Base-by-base conservation (phyloP, 1,139 yeast genomes). In the Candida sp. region DNA sequence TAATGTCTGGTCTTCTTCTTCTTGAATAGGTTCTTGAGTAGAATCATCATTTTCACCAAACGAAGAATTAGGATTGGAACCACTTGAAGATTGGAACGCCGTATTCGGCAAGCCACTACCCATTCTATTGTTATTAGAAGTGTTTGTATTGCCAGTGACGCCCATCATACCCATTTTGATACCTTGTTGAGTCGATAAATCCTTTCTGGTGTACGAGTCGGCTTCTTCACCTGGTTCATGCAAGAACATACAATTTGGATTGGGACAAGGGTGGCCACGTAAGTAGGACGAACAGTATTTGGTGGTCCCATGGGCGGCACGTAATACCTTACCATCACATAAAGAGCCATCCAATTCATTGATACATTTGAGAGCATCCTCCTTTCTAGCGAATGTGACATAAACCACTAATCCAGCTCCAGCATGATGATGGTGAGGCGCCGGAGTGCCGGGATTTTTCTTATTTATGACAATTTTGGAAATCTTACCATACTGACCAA, bases 181-280 rank as follows among this genome's bases (percentile, higher is more conserved):
- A 52, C 83, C 82, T 57, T 87, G 90, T 60, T 87, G 87, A 12
- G 95, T 87, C 11, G 91, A 84, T 60, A 90, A 75, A 60, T 91
- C 97, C 61, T 91, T 95, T 65, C 97, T 83, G 30, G 97, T 88
- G 65, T 89, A 93, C 5, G 96, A 85, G 58, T 95, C 99, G 1
- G 98, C 98, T 63, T 95, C 99, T 69, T 95, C 99, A 47, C 99
- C 99, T 3, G 99, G 99, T 64, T 95, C 99, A 63, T 95, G 99
- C 56, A 95, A 75, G 60, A 93, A 95, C 99, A 95, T 95, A 75
- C 99, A 95, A 61, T 90, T 90, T 48, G 99, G 99, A 65, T 95
- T 95, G 47, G 97, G 99, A 68, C 99, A 95, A 21, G 95, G 84
- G 62, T 89, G 96, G 35, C 97, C 97, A 51, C 98, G 79, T 51